phyloP scores from a whole-genome alignment of 192 early-diverging fungal species.

The Coemansia sp. region DNA sequence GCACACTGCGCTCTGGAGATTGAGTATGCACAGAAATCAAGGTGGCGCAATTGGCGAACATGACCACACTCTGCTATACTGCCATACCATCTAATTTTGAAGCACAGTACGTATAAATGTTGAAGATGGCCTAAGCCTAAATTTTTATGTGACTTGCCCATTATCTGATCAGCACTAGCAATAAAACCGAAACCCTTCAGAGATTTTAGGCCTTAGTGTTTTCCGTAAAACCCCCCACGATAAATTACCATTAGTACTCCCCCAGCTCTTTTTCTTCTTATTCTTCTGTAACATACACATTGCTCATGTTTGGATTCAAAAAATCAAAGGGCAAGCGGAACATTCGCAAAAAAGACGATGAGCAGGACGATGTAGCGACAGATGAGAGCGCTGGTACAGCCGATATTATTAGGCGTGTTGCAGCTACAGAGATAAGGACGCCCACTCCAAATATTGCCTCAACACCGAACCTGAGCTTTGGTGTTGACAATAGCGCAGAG shows the following conservation, averaged over 20 bases:
- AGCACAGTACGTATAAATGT: background rate
- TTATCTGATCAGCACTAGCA: background rate
- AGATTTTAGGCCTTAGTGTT: background rate
- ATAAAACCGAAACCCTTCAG: background rate
- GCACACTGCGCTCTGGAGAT: constrained; percentile 2
- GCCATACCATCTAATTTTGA: background rate
- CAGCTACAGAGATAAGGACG: constrained; percentile 10
- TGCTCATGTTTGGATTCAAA: constrained; percentile 46
- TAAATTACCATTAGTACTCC: background rate
- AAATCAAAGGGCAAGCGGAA: constrained; percentile 44
- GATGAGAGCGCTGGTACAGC: constrained; percentile 11
- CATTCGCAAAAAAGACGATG: constrained; percentile 35
- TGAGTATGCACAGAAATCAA: background rate
- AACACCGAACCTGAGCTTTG: constrained; percentile 16
- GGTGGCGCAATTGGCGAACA: background rate
- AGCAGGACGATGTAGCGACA: constrained; percentile 5
- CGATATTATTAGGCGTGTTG: constrained; percentile 37
- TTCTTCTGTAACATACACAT: background rate
- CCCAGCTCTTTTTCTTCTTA: too few relatives aligned
- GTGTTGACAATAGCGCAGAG: background rate
- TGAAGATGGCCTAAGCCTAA: background rate
- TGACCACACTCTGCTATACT: background rate
- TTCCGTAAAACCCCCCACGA: background rate
- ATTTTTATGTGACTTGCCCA: background rate
- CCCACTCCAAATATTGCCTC: background rate